Evolutionary conservation across 177 flowering plant genomes (phyloP), one percentile per base, ranked within the genome.

Genomic region (Telopea speciosissima): DNA sequence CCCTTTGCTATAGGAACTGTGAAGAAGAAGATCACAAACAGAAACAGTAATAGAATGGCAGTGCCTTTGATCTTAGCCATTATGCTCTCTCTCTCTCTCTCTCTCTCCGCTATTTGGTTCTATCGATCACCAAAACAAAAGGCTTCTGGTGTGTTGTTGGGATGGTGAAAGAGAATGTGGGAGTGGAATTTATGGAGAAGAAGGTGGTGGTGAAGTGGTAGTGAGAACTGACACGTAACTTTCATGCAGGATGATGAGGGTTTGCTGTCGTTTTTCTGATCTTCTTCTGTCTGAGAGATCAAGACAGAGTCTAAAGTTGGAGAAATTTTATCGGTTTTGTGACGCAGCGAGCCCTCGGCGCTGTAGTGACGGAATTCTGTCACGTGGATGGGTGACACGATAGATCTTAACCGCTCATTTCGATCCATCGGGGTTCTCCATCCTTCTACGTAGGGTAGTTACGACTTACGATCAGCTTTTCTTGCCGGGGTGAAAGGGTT

Each of bases 171-270:
- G 26, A n/a, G 16, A 26, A 58, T 22, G 14, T 2, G 23, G 45
- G 52, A 3, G 24, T 24, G 19, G 71, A 28, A 73, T 69, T 71
- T 77, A 81, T 78, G 77, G 62, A 78, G 80, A 54, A 70, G 69
- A 3, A 28, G 67, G 68, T 59, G 72, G 25, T 72, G 68, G 40
- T 8, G 42, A 42, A 63, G 8, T 1, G 22, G 22, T 17, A 25
- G 24, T 58, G 31, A 28, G 31, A 28, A 28, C 31, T 28, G 74
- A 78, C 80, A 78, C 78, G 82, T 82, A 85, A 40, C 69, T 0
- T 11, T 6, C 89, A 84, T 83, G 84, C 87, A 81, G 73, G 21
- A n/a, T 49, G 26, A 42, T 14, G 7, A 19, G 58, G 77, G 72
- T 44, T 77, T 66, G 83, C 66, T 82, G 87, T 17, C 54, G 16